Percentiles rank a stretch among this genome's conserved stretches.
Conservation (phyloP, 805 yeast species). For the Phaffomyces thermotolerans region DNA sequence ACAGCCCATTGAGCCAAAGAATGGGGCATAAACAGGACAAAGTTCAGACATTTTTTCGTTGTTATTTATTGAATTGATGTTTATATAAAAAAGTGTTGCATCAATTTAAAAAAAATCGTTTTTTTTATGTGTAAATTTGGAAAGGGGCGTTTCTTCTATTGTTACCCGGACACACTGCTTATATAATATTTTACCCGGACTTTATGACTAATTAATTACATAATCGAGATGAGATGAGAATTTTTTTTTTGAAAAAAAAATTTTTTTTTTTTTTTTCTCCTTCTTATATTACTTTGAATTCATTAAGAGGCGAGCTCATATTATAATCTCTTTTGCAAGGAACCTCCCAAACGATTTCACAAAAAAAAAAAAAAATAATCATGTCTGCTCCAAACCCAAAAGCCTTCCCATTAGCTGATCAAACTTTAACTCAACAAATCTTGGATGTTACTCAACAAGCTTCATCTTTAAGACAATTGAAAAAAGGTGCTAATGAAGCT, state of each 20-base stretch:
- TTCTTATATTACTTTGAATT: no score
- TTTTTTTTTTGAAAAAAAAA: no score
- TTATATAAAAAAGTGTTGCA: not conserved
- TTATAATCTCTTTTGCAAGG: slow-evolving; percentile 29
- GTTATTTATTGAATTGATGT: not conserved
- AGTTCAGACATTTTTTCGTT: slow-evolving; percentile 11
- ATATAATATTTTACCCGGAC: no score
- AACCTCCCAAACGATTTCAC: slow-evolving; percentile 27
- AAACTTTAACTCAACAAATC: slow-evolving; percentile 92
- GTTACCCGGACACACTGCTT: not conserved
- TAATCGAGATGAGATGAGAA: no score
- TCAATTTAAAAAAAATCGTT: not conserved
- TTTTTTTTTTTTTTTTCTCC: no score
- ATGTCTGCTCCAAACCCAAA: slow-evolving; percentile 94
- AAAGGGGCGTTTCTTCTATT: not conserved
- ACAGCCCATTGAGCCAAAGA: slow-evolving; percentile 99
- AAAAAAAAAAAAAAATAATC: no score
- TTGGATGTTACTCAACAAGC: slow-evolving; percentile 97
- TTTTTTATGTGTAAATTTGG: not conserved
- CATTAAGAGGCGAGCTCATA: slow-evolving; percentile 22
- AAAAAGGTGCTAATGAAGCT: slow-evolving; percentile 99
- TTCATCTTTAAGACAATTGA: slow-evolving; percentile 94
- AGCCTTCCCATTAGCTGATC: slow-evolving; percentile 98
- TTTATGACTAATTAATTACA: no score
- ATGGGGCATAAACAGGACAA: slow-evolving; percentile 57